Evolutionary conservation across 352 stramenopile genomes (phyloP).

Genomic region (Phytophthora pinifolia): DNA sequence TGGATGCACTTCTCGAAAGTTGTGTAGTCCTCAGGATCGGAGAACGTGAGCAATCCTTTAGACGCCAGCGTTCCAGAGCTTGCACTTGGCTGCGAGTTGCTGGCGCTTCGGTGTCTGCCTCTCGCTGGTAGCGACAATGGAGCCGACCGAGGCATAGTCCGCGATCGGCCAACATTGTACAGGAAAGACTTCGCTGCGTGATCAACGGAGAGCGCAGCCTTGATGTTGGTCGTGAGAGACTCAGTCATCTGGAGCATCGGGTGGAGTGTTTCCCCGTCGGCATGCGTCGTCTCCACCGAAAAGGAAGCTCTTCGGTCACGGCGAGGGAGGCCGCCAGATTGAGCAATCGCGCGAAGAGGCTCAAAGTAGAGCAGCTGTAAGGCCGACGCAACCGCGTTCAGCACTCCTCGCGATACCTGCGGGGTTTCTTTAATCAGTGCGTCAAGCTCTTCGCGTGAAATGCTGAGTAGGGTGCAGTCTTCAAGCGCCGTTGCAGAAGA

Average conservation of each 20-base stretch:
- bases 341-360: slow-evolving; percentile 61
- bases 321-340: slow-evolving; percentile 64
- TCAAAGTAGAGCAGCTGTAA: slow-evolving; percentile 80
- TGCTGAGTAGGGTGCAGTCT: slow-evolving; percentile 73
- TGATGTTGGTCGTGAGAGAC: slow-evolving; percentile 63
- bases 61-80: slow-evolving; percentile 23
- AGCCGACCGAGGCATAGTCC: slow-evolving; percentile 28
- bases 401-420: slow-evolving; percentile 69
- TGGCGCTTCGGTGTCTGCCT: slow-evolving; percentile 47
- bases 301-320: slow-evolving; percentile 46
- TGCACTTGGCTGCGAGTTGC: slow-evolving; percentile 28
- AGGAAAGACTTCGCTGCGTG: slow-evolving; percentile 72
- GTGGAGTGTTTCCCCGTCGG: slow-evolving; percentile 24
- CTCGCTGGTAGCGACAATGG: slow-evolving; percentile 36
- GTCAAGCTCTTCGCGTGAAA: slow-evolving; percentile 67
- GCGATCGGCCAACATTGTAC: slow-evolving; percentile 62
- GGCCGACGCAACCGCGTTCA: slow-evolving; percentile 77
- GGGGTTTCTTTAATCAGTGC: slow-evolving; percentile 73
- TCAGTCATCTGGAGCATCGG: slow-evolving; percentile 54
- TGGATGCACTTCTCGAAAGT: slow-evolving; percentile 88
- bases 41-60: slow-evolving; percentile 36
- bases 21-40: slow-evolving; percentile 63
- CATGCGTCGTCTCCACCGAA: slow-evolving; percentile 20
- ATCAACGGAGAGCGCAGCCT: slow-evolving; percentile 67
- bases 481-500: slow-evolving; percentile 67